Percentiles rank a stretch among this genome's conserved stretches.
Conservation (phyloP, 768 basidiomycete genomes). For the Tricholoma bakamatsutake region DNA sequence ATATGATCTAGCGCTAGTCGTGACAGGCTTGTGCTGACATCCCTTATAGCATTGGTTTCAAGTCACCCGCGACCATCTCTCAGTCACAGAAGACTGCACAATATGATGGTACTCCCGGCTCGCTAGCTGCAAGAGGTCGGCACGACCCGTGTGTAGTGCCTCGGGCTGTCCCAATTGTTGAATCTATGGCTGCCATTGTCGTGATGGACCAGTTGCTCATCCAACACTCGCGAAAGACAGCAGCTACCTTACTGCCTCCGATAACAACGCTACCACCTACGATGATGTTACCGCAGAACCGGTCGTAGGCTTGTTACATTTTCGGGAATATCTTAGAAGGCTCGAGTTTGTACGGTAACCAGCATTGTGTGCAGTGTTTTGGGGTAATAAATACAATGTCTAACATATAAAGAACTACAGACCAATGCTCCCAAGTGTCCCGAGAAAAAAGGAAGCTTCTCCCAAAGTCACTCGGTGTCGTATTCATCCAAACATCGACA, state of each 20-base stretch:
- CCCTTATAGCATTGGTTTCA: slow-evolving; percentile 78
- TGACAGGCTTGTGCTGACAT: neutral
- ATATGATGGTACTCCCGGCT: slow-evolving; percentile 88
- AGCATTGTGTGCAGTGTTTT: too few relatives aligned
- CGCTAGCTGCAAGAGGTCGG: slow-evolving; percentile 84
- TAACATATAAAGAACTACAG: neutral
- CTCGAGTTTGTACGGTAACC: neutral
- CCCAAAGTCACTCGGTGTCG: slow-evolving; percentile 30
- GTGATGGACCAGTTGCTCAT: slow-evolving; percentile 91
- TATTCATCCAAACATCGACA: slow-evolving; percentile 58
- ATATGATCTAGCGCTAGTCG: slow-evolving; percentile 4
- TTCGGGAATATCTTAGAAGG: neutral
- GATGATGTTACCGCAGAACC: slow-evolving; percentile 63
- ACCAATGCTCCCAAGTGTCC: neutral
- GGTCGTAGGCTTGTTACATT: neutral
- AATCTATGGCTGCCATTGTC: slow-evolving; percentile 94
- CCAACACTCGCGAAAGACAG: slow-evolving; percentile 77
- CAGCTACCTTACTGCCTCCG: slow-evolving; percentile 74
- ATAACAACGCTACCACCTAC: slow-evolving; percentile 87
- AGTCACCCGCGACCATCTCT: slow-evolving; percentile 97
- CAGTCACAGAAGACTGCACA: slow-evolving; percentile 86
- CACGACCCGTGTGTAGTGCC: slow-evolving; percentile 99
- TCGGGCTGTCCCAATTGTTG: slow-evolving; percentile 94
- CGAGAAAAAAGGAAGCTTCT: neutral
- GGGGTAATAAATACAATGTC: neutral